Percentiles rank a stretch among this genome's conserved stretches.
phyloP scores from a whole-genome alignment of 1,139 yeast species.

The Sugiyamaella grinbergsii region DNA sequence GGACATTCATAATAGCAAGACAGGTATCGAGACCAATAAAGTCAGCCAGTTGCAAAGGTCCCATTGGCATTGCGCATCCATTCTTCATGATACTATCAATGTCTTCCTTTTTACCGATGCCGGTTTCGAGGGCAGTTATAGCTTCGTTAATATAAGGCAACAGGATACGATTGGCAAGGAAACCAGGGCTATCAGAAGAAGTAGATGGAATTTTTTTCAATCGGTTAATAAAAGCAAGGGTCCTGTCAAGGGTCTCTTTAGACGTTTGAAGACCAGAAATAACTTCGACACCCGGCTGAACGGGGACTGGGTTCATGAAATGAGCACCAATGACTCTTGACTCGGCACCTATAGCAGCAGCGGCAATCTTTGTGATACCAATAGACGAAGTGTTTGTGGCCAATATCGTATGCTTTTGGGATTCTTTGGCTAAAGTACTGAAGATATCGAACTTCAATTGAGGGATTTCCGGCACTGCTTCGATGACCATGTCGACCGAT shows the following conservation, averaged over 20 bases:
- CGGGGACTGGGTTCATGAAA: constrained; percentile 52
- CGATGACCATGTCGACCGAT: constrained; percentile 46
- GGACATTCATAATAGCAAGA: constrained; percentile 48
- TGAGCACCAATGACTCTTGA: constrained; percentile 48
- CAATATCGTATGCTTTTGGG: constrained; percentile 41
- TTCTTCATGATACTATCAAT: constrained; percentile 50
- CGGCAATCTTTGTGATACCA: constrained; percentile 48
- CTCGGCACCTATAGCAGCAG: constrained; percentile 48
- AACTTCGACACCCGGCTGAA: constrained; percentile 50
- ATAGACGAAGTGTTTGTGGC: constrained; percentile 51
- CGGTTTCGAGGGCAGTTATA: constrained; percentile 47
- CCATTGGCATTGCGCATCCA: constrained; percentile 54
- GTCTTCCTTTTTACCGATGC: constrained; percentile 46
- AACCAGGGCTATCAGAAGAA: constrained; percentile 48
- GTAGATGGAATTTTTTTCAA: constrained; percentile 47
- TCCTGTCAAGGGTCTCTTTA: constrained; percentile 40
- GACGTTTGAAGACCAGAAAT: constrained; percentile 48
- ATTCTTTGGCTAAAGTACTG: constrained; percentile 40
- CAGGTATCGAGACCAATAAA: constrained; percentile 51
- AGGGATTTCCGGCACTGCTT: constrained; percentile 50
- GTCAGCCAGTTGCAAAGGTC: constrained; percentile 49
- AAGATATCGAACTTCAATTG: constrained; percentile 44
- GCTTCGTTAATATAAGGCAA: constrained; percentile 52
- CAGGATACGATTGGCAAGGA: constrained; percentile 48
- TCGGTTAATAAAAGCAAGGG: constrained; percentile 40